Evolutionary conservation across 2,329 filamentous ascomycete genomes (phyloP).

Genomic region (Teratosphaeria epicoccoides): DNA sequence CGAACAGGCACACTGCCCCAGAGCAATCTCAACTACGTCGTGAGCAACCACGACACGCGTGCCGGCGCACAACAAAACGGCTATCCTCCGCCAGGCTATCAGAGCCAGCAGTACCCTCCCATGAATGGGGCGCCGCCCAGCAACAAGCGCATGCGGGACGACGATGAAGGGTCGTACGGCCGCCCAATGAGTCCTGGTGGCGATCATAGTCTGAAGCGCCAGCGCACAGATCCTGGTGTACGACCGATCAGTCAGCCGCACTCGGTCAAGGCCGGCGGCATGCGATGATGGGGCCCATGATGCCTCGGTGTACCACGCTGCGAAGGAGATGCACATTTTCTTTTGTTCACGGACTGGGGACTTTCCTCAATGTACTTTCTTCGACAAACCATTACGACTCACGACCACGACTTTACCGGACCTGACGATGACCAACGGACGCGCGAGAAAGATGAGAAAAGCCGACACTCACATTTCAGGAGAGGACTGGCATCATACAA

Average conservation of each 20-base stretch:
- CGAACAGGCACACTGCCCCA: constrained; percentile 54
- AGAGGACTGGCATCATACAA: not conserved
- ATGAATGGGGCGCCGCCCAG: constrained; percentile 51
- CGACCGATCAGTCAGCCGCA: constrained; percentile 24
- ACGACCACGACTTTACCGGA: constrained; percentile 21
- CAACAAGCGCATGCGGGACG: constrained; percentile 52
- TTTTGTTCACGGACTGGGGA: constrained; percentile 1
- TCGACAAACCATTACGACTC: constrained; percentile 20
- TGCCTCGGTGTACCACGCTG: not conserved
- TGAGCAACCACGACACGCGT: constrained; percentile 53
- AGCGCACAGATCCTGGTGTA: constrained; percentile 50
- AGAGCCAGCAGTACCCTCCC: constrained; percentile 45
- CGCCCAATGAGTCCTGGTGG: constrained; percentile 54
- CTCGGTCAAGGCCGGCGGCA: constrained; percentile 21
- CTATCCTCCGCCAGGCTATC: constrained; percentile 58
- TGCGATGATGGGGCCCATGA: constrained; percentile 13
- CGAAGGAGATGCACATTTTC: not conserved
- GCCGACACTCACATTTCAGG: not conserved
- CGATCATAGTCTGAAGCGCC: constrained; percentile 59
- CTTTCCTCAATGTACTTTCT: constrained; percentile 11
- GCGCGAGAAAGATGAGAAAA: constrained; percentile 1
- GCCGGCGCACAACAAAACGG: constrained; percentile 43
- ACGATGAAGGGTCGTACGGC: constrained; percentile 43
- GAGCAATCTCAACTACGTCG: constrained; percentile 80
- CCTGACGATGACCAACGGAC: constrained; percentile 10